Evolutionary conservation across 257 asterid species (phyloP).

Genomic region (Scutellaria minor): DNA sequence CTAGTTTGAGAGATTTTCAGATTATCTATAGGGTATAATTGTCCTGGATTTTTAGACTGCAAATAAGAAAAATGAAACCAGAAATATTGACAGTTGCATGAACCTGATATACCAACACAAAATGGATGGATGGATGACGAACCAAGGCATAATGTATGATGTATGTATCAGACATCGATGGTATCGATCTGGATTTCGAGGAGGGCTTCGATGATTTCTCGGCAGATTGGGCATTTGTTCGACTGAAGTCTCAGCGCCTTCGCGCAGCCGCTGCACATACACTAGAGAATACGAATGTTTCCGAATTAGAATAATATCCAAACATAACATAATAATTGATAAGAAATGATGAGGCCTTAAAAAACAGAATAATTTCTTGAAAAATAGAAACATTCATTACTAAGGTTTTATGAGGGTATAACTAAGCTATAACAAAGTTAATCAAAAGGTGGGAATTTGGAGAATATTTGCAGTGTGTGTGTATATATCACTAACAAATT

Average conservation of each 20-base stretch:
- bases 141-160: conserved; percentile 18
- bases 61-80: conserved; percentile 21
- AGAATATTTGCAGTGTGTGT: too few species aligned
- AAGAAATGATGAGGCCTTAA: not conserved
- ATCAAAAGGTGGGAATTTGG: too few species aligned
- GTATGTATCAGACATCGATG: conserved; percentile 37
- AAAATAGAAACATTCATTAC: not conserved
- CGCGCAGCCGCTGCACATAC: conserved; percentile 74
- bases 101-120: conserved; percentile 34
- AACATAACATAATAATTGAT: not conserved
- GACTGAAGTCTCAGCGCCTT: conserved; percentile 68
- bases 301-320: conserved; percentile 16
- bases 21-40: conserved; percentile 24
- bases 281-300: conserved; percentile 43
- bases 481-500: too few species aligned
- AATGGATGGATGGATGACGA: conserved; percentile 20
- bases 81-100: conserved; percentile 47
- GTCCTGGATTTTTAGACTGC: conserved; percentile 36
- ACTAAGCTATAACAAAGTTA: not conserved
- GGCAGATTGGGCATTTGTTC: conserved; percentile 76
- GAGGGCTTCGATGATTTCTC: conserved; percentile 60
- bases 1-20: conserved; percentile 34
- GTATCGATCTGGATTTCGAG: conserved; percentile 59
- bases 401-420: not conserved
- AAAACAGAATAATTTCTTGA: not conserved